Conservation (phyloP, 495 filamentous ascomycete genomes). For the Talaromyces liani region DNA sequence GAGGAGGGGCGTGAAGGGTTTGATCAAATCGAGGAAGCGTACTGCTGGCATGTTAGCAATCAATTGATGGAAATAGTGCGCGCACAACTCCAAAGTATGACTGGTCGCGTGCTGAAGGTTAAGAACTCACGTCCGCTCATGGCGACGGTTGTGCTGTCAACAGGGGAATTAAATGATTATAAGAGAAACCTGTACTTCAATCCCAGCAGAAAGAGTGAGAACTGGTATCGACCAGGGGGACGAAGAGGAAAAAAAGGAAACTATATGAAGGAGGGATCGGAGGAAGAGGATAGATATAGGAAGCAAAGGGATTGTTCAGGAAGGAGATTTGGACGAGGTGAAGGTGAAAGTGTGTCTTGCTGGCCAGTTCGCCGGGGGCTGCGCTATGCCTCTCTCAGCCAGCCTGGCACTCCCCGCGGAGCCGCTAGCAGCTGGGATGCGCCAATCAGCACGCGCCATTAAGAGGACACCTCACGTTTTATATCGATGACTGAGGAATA, state of each 20-base stretch:
- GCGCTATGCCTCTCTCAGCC: background rate
- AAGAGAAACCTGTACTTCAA: conserved; percentile 1
- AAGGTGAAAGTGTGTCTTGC: conserved; percentile 2
- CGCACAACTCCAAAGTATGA: background rate
- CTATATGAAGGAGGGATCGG: background rate
- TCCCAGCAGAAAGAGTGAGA: conserved; percentile 3
- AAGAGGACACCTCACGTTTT: conserved; percentile 4
- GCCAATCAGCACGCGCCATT: conserved; percentile 4
- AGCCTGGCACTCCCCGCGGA: background rate
- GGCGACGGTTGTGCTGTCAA: conserved; percentile 18
- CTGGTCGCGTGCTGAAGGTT: conserved; percentile 27
- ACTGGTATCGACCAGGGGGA: background rate
- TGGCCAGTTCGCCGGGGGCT: conserved; percentile 7
- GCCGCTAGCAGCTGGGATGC: background rate
- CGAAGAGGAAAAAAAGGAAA: conserved; percentile 5
- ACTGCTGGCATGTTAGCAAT: conserved; percentile 45
- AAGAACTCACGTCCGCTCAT: conserved; percentile 42
- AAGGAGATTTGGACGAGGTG: conserved; percentile 2
- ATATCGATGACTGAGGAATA: background rate
- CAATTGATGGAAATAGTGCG: background rate
- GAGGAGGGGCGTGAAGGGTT: conserved; percentile 97
- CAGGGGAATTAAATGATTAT: conserved; percentile 1
- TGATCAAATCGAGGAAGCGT: conserved; percentile 98
- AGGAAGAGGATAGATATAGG: conserved; percentile 3
- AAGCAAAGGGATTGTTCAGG: background rate